phyloP scores from a whole-genome alignment of 2,329 filamentous ascomycete genomes.

The Talaromyces sp. region DNA sequence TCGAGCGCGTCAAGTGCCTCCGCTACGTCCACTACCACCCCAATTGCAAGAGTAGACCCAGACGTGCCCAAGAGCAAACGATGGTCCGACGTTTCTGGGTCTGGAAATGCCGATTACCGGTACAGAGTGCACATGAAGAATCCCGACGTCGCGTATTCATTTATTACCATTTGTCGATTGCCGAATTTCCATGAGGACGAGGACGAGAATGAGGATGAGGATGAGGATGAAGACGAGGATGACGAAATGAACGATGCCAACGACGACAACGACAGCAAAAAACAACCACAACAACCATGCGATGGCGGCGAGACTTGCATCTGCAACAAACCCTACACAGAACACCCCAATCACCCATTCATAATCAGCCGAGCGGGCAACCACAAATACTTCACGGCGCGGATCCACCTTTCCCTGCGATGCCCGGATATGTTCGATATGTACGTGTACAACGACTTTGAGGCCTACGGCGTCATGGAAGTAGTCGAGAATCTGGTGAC shows the following conservation, averaged over 20 bases:
- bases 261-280: background rate
- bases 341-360: background rate
- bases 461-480: constrained; percentile 44
- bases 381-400: background rate
- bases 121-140: constrained; percentile 30
- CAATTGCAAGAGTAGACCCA: background rate
- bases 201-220: background rate
- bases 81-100: constrained; percentile 37
- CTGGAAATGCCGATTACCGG: constrained; percentile 35
- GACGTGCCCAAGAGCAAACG: constrained; percentile 21
- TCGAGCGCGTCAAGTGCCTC: background rate
- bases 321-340: background rate
- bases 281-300: background rate
- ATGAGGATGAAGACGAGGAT: background rate
- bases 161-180: constrained; percentile 30
- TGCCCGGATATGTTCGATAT: constrained; percentile 44
- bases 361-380: background rate
- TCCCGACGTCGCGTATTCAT: constrained; percentile 30
- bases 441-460: constrained; percentile 48
- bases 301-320: background rate
- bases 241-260: background rate
- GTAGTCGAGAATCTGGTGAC: constrained; percentile 46
- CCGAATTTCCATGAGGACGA: background rate
- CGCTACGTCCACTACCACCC: background rate
- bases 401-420: constrained; percentile 23